A percentile compares a stretch with the other conserved stretches of the same genome.
phyloP scores from a whole-genome alignment of 345 rosid genomes.

The Lumnitzera racemosa region DNA sequence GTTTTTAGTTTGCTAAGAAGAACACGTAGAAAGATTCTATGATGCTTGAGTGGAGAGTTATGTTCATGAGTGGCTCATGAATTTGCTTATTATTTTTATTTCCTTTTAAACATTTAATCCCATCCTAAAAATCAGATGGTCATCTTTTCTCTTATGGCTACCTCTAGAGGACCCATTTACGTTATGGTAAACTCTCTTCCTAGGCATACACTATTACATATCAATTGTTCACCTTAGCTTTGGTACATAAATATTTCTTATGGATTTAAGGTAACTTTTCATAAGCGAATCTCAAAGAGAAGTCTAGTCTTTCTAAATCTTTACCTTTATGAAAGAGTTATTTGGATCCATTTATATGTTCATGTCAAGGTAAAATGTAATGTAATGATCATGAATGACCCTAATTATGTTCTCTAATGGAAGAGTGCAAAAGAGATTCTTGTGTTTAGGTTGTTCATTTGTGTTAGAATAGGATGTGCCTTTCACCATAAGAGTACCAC shows the following conservation, averaged over 20 bases:
- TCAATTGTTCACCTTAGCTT: too few species aligned
- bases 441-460: slow-evolving; percentile 35
- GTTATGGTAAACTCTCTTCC: too few species aligned
- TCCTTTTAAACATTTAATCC: too few species aligned
- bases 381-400: slow-evolving; percentile 75
- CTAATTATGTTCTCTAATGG: slow-evolving; percentile 73
- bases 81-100: too few species aligned
- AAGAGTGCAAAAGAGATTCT: slow-evolving; percentile 61
- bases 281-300: slow-evolving; percentile 58
- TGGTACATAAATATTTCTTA: slow-evolving; percentile 12
- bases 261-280: slow-evolving; percentile 61
- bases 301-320: slow-evolving; percentile 46
- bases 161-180: too few species aligned
- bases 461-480: slow-evolving; percentile 53
- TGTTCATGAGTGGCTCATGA: too few species aligned
- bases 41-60: too few species aligned
- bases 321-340: slow-evolving; percentile 71
- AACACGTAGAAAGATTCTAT: too few species aligned
- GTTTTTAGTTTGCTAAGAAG: too few species aligned
- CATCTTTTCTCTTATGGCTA: too few species aligned
- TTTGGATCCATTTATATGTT: slow-evolving; percentile 54
- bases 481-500: slow-evolving; percentile 85
- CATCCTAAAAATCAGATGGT: too few species aligned
- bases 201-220: too few species aligned
- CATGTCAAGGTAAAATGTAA: slow-evolving; percentile 77